Conservation (phyloP, 192 early-diverging fungal genomes). For the Anaeromyces robustus region DNA sequence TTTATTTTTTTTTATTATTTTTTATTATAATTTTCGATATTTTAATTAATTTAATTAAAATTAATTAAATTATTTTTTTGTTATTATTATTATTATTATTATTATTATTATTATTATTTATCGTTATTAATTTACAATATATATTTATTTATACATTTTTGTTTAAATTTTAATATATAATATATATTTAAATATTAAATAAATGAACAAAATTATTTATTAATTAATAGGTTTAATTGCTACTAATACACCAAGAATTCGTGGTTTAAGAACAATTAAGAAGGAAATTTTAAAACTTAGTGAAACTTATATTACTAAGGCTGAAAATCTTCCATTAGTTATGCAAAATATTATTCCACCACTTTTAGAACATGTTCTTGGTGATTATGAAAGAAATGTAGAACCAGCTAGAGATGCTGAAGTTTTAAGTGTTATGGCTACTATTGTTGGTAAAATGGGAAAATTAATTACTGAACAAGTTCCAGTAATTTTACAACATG, state of each 20-base stretch:
- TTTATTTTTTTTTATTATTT: conserved; percentile 1
- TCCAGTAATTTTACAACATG: conserved; percentile 70
- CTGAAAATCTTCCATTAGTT: conserved; percentile 69
- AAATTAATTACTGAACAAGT: conserved; percentile 70
- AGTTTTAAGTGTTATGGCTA: conserved; percentile 82
- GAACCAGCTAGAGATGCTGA: conserved; percentile 87
- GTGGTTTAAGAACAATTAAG: conserved; percentile 87
- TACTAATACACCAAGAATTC: conserved; percentile 69
- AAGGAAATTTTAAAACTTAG: conserved; percentile 85
- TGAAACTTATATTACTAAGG: conserved; percentile 79
- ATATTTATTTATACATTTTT: too few species aligned
- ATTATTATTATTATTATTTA: too few species aligned
- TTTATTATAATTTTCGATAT: background rate
- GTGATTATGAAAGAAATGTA: conserved; percentile 75
- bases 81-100: too few species aligned
- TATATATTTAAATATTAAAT: too few species aligned
- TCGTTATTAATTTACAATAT: too few species aligned
- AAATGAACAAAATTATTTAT: too few species aligned
- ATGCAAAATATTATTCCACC: conserved; percentile 77
- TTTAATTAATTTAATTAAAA: too few species aligned
- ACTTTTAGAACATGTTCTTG: conserved; percentile 74
- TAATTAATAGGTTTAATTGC: conserved; percentile 56
- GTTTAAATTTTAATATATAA: too few species aligned
- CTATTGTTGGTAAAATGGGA: conserved; percentile 65
- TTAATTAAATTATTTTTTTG: too few species aligned